Base-by-base conservation (phyloP, 805 yeast genomes). In the Candida rishiriensis region DNA sequence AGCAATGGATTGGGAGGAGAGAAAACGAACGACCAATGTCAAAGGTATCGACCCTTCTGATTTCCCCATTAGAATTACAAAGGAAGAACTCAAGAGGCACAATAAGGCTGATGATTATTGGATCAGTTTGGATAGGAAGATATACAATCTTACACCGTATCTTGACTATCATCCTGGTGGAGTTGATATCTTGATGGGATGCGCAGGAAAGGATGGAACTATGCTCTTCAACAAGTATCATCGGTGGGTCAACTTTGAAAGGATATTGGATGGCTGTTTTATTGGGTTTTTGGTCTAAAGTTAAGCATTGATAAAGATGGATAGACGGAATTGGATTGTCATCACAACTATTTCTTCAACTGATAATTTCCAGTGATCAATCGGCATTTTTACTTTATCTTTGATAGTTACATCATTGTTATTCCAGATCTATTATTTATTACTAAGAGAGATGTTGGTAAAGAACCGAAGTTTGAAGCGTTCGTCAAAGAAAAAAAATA, bases 111-210 rank as follows among this genome's bases (percentile, higher is more conserved):
- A 75, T 0, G 96, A 93, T 58, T 86, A 86, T 46, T 91, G 98
- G 98, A 84, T 93, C 3, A 79, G 79, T 30, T 72, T 91, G 8
- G 79, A 78, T 36, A 87, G 89, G 3, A 84, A 79, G 55, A 95
- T 91, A 2, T 91, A 86, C 68, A 88, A 90, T 57, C 70, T 91
- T n/a, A 81, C 97, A 0, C 81, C 85, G 11, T 91, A 93, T 62
- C 59, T 93, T 31, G 70, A 77, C 43, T 93, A 81, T 62, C 99
- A 91, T 54, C 99, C 99, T 0, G 99, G 99, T 31, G 99, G 99
- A 2, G 80, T 72, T 3, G 79, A 78, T 7, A 87, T 88, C 56
- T 66, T 91, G 35, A 70, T 87, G 78, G 75, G 79, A 40, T 78
- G 85, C 55, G 93, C 95, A 1, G 97, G 97, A 0, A 71, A 72